Evolutionary conservation across 345 rosid genomes (phyloP).

Genomic region (Sonneratia alba): DNA sequence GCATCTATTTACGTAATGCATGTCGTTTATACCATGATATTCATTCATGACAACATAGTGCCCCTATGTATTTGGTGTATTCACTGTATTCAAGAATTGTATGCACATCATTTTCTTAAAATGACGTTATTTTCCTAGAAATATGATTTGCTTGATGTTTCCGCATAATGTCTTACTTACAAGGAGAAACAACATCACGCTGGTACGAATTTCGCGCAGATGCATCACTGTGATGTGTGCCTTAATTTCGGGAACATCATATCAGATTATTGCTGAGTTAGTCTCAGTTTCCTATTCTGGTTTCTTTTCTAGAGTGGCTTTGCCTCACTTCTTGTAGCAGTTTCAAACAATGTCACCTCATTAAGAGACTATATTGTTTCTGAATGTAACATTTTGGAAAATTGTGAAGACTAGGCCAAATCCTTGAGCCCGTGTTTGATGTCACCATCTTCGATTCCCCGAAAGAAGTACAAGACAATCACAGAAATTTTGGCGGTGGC

Average conservation of each 20-base stretch:
- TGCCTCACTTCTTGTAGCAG: neutral
- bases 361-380: neutral
- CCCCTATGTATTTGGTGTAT: neutral
- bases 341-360: neutral
- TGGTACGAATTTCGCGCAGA: neutral
- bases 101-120: neutral
- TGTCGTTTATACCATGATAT: neutral
- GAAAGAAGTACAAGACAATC: slow-evolving; percentile 43
- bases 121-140: neutral
- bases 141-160: neutral
- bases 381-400: neutral
- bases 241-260: too few species aligned
- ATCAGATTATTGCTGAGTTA: neutral
- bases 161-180: neutral
- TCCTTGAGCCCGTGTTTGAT: slow-evolving; percentile 21
- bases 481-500: slow-evolving; percentile 49
- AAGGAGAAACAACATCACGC: neutral
- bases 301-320: too few species aligned
- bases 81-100: neutral
- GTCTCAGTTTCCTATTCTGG: neutral
- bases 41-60: too few species aligned
- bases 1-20: neutral
- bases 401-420: neutral
- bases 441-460: slow-evolving; percentile 33
- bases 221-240: neutral